Evolutionary conservation across 805 yeast species (phyloP), one percentile per base, ranked within the genome.

Genomic region (Clavispora phyllophila): DNA sequence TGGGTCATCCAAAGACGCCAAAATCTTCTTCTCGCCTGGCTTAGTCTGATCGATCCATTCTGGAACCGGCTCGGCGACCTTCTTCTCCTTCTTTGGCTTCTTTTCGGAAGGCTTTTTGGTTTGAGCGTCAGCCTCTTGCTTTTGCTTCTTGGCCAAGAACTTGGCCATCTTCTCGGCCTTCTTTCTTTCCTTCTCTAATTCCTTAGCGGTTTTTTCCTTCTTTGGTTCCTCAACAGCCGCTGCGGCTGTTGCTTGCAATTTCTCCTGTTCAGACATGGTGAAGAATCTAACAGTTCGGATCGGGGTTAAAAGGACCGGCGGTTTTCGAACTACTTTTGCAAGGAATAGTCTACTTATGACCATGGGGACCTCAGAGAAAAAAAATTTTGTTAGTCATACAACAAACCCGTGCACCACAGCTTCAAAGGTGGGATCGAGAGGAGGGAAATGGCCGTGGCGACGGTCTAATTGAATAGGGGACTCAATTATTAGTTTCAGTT

Each of bases 1-100:
- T 18, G 96, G 90, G 61, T 90, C 95, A 34, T 91, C 96, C 41
- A 93, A 76, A 27, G 88, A 77, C n/a, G 81, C 84, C 45, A 93
- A 77, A 26, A 82, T 66, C 70, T 93, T 93, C 79, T 91, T 93
- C 57, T 89, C 95, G 48, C 99, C 99, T 3, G 86, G 81, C 38
- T 72, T 76, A 37, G 99, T 93, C 44, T 70, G 68, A 63, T 93
- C 99, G 39, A 81, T 79, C 63, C 81, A 93, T 57, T 83, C 93
- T n/a, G 96, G 95, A 32, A 76, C 72, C 33, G 86, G 83, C 57
- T 79, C 95, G 29, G 67, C 81, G 38, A 63, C 81, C 58, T 78
- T 80, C 68, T 82, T 82, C 57, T 79, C 82, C 63, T 76, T 78
- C 62, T 82, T 81, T 57, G 82, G 80, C 68, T 86, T 82, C 63